A percentile compares a stretch with the other conserved stretches of the same genome.
Conservation (phyloP, 495 filamentous ascomycete species). For the Hyaloscypha bicolor region DNA sequence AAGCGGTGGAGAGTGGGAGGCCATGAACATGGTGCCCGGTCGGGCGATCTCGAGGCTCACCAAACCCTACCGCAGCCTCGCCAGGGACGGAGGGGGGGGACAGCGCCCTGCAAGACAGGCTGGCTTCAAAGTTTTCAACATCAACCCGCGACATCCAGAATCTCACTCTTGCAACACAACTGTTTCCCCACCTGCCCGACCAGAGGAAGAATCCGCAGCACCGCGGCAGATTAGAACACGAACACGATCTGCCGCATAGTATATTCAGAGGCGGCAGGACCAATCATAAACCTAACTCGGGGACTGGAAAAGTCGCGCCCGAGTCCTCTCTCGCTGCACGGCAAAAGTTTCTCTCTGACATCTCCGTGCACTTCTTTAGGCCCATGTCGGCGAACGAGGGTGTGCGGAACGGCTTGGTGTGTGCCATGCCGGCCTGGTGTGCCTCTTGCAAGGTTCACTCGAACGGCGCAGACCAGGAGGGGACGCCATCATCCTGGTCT, state of each 20-base stretch:
- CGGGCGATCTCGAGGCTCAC: constrained; percentile 25
- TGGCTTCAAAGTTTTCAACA: neutral
- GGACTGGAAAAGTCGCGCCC: constrained; percentile 7
- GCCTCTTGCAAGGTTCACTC: constrained; percentile 11
- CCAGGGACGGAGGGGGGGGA: neutral
- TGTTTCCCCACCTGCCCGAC: neutral
- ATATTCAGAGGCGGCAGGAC: neutral
- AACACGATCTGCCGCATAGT: constrained; percentile 6
- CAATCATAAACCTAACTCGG: constrained; percentile 10
- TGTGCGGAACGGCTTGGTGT: constrained; percentile 1
- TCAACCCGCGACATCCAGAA: neutral
- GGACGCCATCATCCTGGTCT: constrained; percentile 28
- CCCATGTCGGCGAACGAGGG: neutral
- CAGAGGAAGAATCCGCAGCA: constrained; percentile 6
- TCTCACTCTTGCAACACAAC: neutral
- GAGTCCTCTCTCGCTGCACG: constrained; percentile 11
- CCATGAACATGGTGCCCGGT: constrained; percentile 20
- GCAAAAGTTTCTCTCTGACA: constrained; percentile 20
- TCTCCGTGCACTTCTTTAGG: neutral
- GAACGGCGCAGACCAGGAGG: constrained; percentile 17
- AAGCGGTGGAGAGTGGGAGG: neutral
- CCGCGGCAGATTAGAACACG: constrained; percentile 14
- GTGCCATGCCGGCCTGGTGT: constrained; percentile 17
- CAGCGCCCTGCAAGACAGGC: neutral
- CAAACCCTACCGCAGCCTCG: neutral